phyloP scores from a whole-genome alignment of 805 yeast genomes.

The Yarrowia keelungensis region DNA sequence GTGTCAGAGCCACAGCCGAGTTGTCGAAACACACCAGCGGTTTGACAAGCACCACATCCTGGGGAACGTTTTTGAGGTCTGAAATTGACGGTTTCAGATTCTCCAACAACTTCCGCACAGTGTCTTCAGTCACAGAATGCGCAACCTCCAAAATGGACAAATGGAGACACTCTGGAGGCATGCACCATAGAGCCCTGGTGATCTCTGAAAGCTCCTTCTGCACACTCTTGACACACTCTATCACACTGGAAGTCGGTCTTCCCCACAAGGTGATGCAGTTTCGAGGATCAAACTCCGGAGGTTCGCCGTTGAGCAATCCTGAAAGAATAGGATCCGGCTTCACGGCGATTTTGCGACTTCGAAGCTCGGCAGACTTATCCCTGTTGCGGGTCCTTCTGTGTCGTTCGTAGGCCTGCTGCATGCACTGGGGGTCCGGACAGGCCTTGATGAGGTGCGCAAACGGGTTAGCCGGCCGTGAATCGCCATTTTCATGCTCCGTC shows the following conservation, averaged over 20 bases:
- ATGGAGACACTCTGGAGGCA: constrained; percentile 38
- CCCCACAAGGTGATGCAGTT: constrained; percentile 37
- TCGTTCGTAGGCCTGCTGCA: constrained; percentile 34
- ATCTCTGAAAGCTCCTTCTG: constrained; percentile 10
- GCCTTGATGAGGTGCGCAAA: constrained; percentile 17
- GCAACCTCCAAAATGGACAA: constrained; percentile 39
- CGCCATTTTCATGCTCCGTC: constrained; percentile 13
- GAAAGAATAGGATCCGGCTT: constrained; percentile 22
- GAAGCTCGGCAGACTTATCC: constrained; percentile 19
- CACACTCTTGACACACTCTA: constrained; percentile 1
- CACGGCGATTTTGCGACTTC: constrained; percentile 13
- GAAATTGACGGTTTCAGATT: constrained; percentile 10
- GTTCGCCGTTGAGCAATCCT: constrained; percentile 24
- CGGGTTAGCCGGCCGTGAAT: not conserved
- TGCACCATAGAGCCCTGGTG: constrained; percentile 31
- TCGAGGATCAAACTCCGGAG: constrained; percentile 34
- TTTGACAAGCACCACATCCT: constrained; percentile 24
- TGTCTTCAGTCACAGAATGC: constrained; percentile 34
- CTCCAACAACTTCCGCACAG: not conserved
- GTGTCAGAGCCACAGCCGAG: constrained; percentile 38
- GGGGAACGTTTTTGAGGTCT: constrained; percentile 3
- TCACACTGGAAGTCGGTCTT: constrained; percentile 8
- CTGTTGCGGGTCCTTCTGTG: constrained; percentile 33
- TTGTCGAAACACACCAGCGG: constrained; percentile 38
- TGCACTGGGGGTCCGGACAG: constrained; percentile 17